A percentile compares a stretch with the other conserved stretches of the same genome.
phyloP scores from a whole-genome alignment of 257 asterid genomes.

The Salvia miltiorrhiza region DNA sequence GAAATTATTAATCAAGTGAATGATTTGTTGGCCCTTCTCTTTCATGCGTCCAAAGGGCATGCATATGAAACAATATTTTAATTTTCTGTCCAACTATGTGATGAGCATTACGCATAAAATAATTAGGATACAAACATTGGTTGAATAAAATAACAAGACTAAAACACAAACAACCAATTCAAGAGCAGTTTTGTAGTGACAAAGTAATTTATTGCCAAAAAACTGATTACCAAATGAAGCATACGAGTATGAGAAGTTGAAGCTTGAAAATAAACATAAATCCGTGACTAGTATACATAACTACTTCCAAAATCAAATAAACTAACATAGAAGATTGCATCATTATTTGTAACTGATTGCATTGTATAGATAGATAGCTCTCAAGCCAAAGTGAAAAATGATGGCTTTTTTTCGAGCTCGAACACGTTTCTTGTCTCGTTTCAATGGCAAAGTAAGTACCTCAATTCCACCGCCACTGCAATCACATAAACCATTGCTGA shows the following conservation, averaged over 20 bases:
- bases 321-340: constrained; percentile 11
- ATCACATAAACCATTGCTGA: constrained; percentile 31
- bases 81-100: not conserved
- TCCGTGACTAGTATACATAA: constrained; percentile 34
- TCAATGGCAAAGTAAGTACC: not conserved
- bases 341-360: constrained; percentile 38
- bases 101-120: not conserved
- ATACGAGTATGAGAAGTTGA: not conserved
- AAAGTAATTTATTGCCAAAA: not conserved
- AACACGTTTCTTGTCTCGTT: too few species aligned
- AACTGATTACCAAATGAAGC: not conserved
- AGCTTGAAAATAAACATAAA: constrained; percentile 7
- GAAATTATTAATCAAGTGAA: not conserved
- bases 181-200: too few species aligned
- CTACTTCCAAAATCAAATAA: not conserved
- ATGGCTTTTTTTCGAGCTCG: constrained; percentile 49
- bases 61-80: not conserved
- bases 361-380: constrained; percentile 30
- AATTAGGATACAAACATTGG: not conserved
- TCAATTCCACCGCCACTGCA: constrained; percentile 37
- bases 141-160: not conserved
- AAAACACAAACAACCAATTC: not conserved
- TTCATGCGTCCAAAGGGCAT: not conserved
- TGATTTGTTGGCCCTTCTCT: not conserved
- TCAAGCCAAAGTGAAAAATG: constrained; percentile 52